Base-by-base conservation (phyloP, 345 rosid species). In the Sonneratia caseolaris region DNA sequence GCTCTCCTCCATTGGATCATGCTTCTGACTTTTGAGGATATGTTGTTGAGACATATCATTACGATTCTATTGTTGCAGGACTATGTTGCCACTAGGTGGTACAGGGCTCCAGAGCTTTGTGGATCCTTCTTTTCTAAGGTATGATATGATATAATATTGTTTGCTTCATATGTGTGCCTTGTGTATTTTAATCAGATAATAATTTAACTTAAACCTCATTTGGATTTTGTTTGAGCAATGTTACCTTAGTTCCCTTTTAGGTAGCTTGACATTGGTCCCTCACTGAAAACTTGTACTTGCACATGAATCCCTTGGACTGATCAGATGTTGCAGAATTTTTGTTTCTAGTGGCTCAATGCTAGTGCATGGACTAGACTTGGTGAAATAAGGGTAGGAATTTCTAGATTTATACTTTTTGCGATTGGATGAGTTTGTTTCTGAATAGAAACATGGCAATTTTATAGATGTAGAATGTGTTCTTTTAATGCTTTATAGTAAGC, bases 61-160 rank as follows among this genome's bases (percentile, higher is more conserved):
- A 37, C 21, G 35, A 13, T 13, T 35, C 27, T 62, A 0, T 45
- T 16, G 42, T 74, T 79, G 38, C 83, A 89, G 97, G 99, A 95
- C 76, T 95, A 95, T 77, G 99, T 95, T 79, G 97, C 97, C 69
- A 90, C 99, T 35, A 87, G 99, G 83, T 95, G 99, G 99, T 92
- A 95, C 76, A 90, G 99, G 76, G 99, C 97, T 48, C 98, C 98
- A 53, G 98, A 95, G 84, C 84, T 95, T 14, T 92, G 99, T 79
- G 97, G 99, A 66, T 95, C 99, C 35, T 95, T 95, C 83, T 95
- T 79, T 79, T 88, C 99, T 37, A 92, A 90, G 97, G 99, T 95
- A 85, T 66, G 59, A 40, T 53, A 53, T 53, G 22, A 47, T 47
- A 47, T 2, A 10, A 47, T 47, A 4, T 42, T 3, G 3, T 36